Evolutionary conservation across 768 basidiomycete species (phyloP), one percentile per base, ranked within the genome.

Genomic region (Tulasnella sp.): DNA sequence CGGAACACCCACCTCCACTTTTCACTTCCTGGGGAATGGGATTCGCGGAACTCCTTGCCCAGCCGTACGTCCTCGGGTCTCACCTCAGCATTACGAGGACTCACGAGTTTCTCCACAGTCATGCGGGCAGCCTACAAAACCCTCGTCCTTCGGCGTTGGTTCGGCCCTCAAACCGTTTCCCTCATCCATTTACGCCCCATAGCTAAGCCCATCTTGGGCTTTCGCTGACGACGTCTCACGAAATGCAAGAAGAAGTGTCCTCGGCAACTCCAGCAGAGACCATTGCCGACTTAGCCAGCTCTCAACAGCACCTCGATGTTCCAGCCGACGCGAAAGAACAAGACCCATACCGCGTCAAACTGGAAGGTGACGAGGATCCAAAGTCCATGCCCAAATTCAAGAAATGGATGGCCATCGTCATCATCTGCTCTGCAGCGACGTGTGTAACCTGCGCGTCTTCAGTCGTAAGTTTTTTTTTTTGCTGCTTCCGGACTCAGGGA

Each of bases 371-470:
- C 34, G 80, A 81, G 21, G 78, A 81, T 48, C 82, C 82, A 6
- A 74, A 75, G 48, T 82, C 81, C 24, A 76, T 79, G 73, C 46
- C 80, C 21, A 75, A 34, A 8, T 42, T 44, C 19, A 71, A 68
- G 71, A 83, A 83, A 52, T 85, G 85, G 84, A 34, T 80, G n/a
- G 83, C 82, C 72, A 75, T 84, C 1, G 38, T 80, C 62, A 78
- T 83, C 79, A 77, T 85, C 21, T 80, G 73, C 73, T 81, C 27
- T 78, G 82, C 82, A 74, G 80, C 82, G 36, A 78, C 76, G 31
- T 83, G 83, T 75, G 80, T 82, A 39, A 87, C 87, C 0, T 87
- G 86, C 77, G 82, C 85, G 10, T 84, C 83, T 5, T 84, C 84
- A 5, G 85, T 87, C 84, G 86, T 83, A 21, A 76, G 82, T 68